phyloP scores from a whole-genome alignment of 2,329 filamentous ascomycete genomes.

The Fusarium liriodendri region DNA sequence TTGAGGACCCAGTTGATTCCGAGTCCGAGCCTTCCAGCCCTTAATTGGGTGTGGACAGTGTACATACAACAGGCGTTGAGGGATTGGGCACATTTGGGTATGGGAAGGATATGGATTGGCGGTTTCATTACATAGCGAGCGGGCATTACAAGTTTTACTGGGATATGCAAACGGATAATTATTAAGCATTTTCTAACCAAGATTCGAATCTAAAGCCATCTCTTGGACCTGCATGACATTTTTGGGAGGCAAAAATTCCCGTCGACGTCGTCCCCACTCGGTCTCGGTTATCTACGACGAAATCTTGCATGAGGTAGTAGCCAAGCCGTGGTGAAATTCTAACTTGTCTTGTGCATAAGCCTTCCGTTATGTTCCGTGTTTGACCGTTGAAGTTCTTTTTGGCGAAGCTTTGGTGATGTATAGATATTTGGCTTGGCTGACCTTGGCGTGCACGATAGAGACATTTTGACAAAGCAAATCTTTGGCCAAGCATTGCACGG shows the following conservation, averaged over 20 bases:
- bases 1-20: constrained; percentile 31
- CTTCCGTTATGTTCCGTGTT: background rate
- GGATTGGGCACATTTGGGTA: background rate
- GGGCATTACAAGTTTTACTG: background rate
- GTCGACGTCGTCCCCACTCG: background rate
- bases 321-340: background rate
- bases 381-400: background rate
- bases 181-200: background rate
- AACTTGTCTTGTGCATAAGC: background rate
- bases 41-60: background rate
- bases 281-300: background rate
- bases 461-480: background rate
- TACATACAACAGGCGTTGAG: background rate
- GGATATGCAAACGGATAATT: background rate
- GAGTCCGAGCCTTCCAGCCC: constrained; percentile 29
- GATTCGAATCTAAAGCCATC: background rate
- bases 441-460: background rate
- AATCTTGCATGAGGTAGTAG: background rate
- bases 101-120: background rate
- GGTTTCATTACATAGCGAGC: constrained; percentile 2
- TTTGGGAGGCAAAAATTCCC: background rate
- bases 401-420: background rate
- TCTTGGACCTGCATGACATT: background rate
- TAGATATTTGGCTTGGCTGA: background rate
- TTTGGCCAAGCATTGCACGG: background rate